These are phyloP conservation scores for Thecamonas trahens DNA, from an alignment of 78 protist genomes.

Conservation along the genomic window DNA sequence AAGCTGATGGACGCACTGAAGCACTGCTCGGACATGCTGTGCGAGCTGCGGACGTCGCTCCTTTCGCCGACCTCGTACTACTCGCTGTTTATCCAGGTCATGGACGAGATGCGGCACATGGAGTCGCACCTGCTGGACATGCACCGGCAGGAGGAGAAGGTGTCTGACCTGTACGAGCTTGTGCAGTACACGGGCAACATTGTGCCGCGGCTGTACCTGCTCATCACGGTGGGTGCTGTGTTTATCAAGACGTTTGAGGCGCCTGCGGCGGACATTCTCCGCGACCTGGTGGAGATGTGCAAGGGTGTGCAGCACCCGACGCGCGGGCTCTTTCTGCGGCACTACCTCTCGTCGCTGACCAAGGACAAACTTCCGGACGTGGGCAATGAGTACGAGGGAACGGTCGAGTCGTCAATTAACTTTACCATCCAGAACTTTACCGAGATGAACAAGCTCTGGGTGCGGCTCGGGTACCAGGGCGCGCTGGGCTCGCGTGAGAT, in stretches of 20 bases:
- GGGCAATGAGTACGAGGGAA: constrained; percentile 18
- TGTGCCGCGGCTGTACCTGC: constrained; percentile 85
- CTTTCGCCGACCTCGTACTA: constrained; percentile 89
- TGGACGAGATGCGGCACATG: constrained; percentile 73
- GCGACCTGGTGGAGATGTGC: constrained; percentile 96
- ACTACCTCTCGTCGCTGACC: constrained; percentile 74
- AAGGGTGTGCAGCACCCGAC: constrained; percentile 98
- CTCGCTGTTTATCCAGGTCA: constrained; percentile 74
- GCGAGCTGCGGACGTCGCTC: constrained; percentile 82
- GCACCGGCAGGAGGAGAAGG: constrained; percentile 30
- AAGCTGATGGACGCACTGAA: constrained; percentile 85
- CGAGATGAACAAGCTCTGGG: constrained; percentile 98
- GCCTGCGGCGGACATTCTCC: constrained; percentile 78
- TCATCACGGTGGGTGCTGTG: constrained; percentile 69
- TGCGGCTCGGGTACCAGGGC: constrained; percentile 91
- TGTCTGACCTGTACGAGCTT: constrained; percentile 84
- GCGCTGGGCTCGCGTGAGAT: constrained; percentile 18
- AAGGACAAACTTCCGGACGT: constrained; percentile 84
- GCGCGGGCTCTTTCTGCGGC: constrained; percentile 93
- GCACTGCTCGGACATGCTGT: constrained; percentile 67
- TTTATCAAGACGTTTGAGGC: constrained; percentile 80
- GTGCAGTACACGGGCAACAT: constrained; percentile 95
- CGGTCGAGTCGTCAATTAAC: constrained; percentile 68
- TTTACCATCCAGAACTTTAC: constrained; percentile 85
- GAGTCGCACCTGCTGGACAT: constrained; percentile 67